Conservation (phyloP, 768 basidiomycete species). For the Naganishia onofrii region DNA sequence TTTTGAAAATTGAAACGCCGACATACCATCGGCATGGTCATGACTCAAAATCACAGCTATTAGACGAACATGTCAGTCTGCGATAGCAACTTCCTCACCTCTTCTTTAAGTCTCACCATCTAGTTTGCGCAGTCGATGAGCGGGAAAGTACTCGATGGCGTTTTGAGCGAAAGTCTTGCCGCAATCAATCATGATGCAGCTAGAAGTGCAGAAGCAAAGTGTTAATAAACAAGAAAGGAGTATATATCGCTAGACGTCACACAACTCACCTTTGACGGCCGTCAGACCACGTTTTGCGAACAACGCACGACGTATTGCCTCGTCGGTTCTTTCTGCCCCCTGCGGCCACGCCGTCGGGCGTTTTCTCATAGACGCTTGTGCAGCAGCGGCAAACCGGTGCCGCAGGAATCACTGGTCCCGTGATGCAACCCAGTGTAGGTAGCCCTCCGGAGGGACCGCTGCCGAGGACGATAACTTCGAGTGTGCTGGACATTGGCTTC, state of each 20-base stretch:
- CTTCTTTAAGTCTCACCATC: not conserved
- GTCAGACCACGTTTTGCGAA: not conserved
- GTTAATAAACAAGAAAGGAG: not conserved
- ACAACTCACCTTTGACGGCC: not conserved
- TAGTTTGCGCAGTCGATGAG: not conserved
- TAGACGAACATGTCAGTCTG: not conserved
- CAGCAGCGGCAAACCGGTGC: not conserved
- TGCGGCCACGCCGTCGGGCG: not conserved
- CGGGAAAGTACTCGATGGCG: constrained; percentile 2
- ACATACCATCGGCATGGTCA: constrained; percentile 10
- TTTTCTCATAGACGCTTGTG: not conserved
- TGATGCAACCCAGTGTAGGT: not conserved
- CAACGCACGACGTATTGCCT: not conserved
- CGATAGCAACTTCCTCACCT: not conserved
- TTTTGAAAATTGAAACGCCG: too few relatives aligned
- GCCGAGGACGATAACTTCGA: constrained; percentile 11
- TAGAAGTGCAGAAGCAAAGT: not conserved
- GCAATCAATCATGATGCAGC: constrained; percentile 4
- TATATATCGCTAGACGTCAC: not conserved
- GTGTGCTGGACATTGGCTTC: not conserved
- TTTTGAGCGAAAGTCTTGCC: not conserved
- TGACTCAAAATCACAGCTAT: constrained; percentile 8
- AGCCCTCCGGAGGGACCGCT: constrained; percentile 1
- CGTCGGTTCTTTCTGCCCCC: constrained; percentile 4
- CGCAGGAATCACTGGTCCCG: not conserved